These are phyloP conservation scores for Juncus effusus DNA, from an alignment of 176 grass and related monocot species.

Conservation along the genomic window DNA sequence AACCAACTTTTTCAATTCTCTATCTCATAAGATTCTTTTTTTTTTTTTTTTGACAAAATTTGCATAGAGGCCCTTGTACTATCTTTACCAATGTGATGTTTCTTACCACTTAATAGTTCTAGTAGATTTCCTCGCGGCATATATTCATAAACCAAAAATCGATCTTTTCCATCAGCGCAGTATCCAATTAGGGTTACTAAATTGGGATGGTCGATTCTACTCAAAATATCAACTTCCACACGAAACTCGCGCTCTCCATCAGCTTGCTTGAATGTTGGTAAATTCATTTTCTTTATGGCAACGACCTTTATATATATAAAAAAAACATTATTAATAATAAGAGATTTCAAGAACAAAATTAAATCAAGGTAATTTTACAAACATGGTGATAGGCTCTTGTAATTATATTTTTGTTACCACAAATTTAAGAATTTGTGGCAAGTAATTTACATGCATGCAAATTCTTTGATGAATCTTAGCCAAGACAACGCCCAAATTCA, in stretches of 20 bases:
- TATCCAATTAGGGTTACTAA: slow-evolving; percentile 86
- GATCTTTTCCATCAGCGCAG: slow-evolving; percentile 91
- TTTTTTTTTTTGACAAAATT: too few species aligned
- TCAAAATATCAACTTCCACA: slow-evolving; percentile 96
- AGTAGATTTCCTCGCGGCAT: slow-evolving; percentile 94
- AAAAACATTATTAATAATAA: slow-evolving; percentile 7
- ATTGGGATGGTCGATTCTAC: slow-evolving; percentile 86
- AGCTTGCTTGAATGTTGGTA: slow-evolving; percentile 52
- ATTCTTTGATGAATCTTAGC: not conserved
- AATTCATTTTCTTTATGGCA: slow-evolving; percentile 98
- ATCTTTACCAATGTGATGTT: not conserved
- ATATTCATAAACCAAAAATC: slow-evolving; percentile 92
- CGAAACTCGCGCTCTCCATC: slow-evolving; percentile 94
- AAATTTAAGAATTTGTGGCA: too few species aligned
- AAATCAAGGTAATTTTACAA: not conserved
- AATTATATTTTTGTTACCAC: not conserved
- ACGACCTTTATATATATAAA: slow-evolving; percentile 47
- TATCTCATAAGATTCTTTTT: too few species aligned
- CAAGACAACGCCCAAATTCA: too few species aligned
- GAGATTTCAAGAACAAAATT: not conserved
- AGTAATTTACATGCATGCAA: not conserved
- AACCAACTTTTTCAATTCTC: too few species aligned
- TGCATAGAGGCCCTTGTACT: too few species aligned
- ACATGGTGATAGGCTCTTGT: not conserved
- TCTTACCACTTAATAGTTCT: slow-evolving; percentile 63